These are phyloP conservation scores for Rugonectria rugulosa DNA, from an alignment of 2,329 filamentous ascomycete species.

Conservation along the genomic window DNA sequence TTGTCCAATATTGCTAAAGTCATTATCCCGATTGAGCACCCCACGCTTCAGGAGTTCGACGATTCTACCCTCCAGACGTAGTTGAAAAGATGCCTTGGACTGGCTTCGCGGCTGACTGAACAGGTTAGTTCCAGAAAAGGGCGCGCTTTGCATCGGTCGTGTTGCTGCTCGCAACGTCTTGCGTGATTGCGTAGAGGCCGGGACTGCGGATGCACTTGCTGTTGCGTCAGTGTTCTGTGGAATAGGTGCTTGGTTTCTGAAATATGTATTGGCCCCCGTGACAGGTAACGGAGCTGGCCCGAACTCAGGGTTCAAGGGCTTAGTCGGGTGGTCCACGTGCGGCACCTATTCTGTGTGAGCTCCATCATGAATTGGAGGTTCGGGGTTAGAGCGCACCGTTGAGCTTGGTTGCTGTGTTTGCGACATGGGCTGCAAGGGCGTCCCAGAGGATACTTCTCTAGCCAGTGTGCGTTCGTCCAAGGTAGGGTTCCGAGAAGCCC, in stretches of 20 bases:
- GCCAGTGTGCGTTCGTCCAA: background rate
- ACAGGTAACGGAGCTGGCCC: constrained; percentile 43
- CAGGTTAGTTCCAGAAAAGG: constrained; percentile 26
- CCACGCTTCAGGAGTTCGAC: constrained; percentile 19
- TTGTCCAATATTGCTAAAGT: constrained; percentile 18
- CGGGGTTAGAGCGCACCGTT: constrained; percentile 10
- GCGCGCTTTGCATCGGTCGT: background rate
- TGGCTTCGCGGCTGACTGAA: constrained; percentile 36
- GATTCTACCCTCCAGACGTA: constrained; percentile 21
- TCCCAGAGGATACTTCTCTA: background rate
- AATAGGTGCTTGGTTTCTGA: constrained; percentile 34
- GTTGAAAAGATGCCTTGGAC: constrained; percentile 38
- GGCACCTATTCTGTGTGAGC: constrained; percentile 16
- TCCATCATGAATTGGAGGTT: background rate
- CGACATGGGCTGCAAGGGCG: background rate
- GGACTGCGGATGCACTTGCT: background rate
- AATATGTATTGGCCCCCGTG: constrained; percentile 47
- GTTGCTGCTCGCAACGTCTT: background rate
- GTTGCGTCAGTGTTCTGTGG: background rate
- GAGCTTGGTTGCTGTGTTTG: background rate
- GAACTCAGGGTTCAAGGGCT: background rate
- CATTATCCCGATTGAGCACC: constrained; percentile 4
- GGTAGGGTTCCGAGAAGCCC: constrained; percentile 1
- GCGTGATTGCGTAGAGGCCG: background rate
- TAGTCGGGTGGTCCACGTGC: constrained; percentile 1